These are phyloP conservation scores for Mucor racemosus DNA, from an alignment of 371 early-diverging fungal genomes.

Conservation along the genomic window DNA sequence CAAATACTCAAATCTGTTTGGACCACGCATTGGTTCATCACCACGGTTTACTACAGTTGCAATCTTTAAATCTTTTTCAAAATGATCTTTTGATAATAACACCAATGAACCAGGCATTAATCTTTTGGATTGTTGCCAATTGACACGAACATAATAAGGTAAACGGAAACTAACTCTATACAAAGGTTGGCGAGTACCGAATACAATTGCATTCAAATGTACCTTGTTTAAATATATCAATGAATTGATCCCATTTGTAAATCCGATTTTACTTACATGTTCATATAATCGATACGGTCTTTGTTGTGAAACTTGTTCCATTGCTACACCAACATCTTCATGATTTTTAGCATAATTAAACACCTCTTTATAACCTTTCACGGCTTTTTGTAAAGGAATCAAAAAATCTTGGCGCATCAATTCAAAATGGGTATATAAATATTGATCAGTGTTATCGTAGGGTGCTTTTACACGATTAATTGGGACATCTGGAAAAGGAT, in stretches of 20 bases:
- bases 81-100: constrained; percentile 55
- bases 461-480: constrained; percentile 53
- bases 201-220: constrained; percentile 58
- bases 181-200: constrained; percentile 49
- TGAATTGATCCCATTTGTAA: background rate
- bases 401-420: constrained; percentile 68
- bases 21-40: constrained; percentile 47
- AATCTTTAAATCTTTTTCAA: constrained; percentile 57
- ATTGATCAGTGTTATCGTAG: constrained; percentile 59
- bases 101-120: constrained; percentile 65
- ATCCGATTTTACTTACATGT: constrained; percentile 27
- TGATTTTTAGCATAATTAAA: constrained; percentile 26
- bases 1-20: constrained; percentile 52
- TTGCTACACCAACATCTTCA: constrained; percentile 28
- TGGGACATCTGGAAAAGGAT: constrained; percentile 51
- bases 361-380: constrained; percentile 42
- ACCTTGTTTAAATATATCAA: constrained; percentile 35
- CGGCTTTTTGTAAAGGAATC: constrained; percentile 60
- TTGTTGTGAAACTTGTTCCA: constrained; percentile 15
- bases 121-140: constrained; percentile 62
- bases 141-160: constrained; percentile 48
- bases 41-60: constrained; percentile 66
- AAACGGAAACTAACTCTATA: constrained; percentile 62
- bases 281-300: constrained; percentile 36
- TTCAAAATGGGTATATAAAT: constrained; percentile 68